Percentiles rank a stretch among this genome's conserved stretches.
These are phyloP conservation scores for Bretziella fagacearum DNA, from an alignment of 2,329 filamentous ascomycete species.

Conservation along the genomic window DNA sequence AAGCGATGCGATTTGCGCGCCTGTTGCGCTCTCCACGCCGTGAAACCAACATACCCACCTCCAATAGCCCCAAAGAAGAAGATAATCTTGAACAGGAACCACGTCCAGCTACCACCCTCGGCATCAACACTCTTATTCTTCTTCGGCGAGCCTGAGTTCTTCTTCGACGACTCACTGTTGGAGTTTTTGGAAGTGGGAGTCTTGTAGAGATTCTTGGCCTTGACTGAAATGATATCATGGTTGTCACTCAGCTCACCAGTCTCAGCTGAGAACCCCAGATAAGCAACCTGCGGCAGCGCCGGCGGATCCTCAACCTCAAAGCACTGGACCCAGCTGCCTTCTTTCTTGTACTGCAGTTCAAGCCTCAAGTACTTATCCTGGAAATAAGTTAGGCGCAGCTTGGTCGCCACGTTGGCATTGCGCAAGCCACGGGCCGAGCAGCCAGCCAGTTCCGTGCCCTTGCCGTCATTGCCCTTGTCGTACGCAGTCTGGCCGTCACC, in stretches of 20 bases:
- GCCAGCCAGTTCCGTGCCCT: constrained; percentile 78
- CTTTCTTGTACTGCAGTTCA: constrained; percentile 85
- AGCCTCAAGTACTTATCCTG: constrained; percentile 83
- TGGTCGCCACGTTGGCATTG: constrained; percentile 62
- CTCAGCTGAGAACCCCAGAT: constrained; percentile 68
- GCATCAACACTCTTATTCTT: constrained; percentile 19
- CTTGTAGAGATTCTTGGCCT: constrained; percentile 76
- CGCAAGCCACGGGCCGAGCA: constrained; percentile 90
- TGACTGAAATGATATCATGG: constrained; percentile 84
- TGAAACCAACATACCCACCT: constrained; percentile 73
- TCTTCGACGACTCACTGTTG: constrained; percentile 22
- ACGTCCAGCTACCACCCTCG: constrained; percentile 36
- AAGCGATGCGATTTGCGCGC: constrained; percentile 40
- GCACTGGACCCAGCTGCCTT: constrained; percentile 76
- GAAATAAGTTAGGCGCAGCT: constrained; percentile 84
- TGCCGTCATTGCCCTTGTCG: constrained; percentile 88
- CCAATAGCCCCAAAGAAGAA: constrained; percentile 53
- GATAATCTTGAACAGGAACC: constrained; percentile 64
- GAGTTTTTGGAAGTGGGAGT: constrained; percentile 28
- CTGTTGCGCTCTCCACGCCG: constrained; percentile 55
- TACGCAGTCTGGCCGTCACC: constrained; percentile 81
- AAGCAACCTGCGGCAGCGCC: constrained; percentile 60
- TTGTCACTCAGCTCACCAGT: constrained; percentile 95
- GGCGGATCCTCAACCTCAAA: constrained; percentile 58
- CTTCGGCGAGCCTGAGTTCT: constrained; percentile 21